These are phyloP conservation scores for Echinochloa phyllopogon DNA, from an alignment of 176 grass and related monocot species.

Conservation along the genomic window DNA sequence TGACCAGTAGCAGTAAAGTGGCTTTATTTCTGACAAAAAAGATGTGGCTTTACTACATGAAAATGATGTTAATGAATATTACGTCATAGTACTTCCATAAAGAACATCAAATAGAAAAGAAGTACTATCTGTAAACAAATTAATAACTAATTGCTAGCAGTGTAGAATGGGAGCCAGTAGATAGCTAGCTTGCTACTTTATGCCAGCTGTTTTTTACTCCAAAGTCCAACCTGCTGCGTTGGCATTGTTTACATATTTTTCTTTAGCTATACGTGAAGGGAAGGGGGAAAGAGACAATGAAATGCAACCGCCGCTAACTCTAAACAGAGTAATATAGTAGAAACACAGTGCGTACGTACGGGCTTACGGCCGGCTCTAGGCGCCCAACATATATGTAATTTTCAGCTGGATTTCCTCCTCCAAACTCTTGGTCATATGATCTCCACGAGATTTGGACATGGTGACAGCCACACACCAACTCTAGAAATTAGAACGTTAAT, in stretches of 20 bases:
- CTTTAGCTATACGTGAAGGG: background rate
- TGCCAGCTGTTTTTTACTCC: background rate
- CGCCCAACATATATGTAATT: background rate
- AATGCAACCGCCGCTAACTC: background rate
- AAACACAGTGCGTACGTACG: background rate
- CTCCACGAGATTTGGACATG: conserved; percentile 8
- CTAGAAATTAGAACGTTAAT: background rate
- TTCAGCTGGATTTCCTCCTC: background rate
- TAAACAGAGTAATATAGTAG: background rate
- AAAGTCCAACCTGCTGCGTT: background rate
- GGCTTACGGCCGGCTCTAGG: background rate
- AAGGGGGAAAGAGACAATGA: background rate
- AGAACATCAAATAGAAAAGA: no score
- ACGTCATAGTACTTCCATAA: no score
- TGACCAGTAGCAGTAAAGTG: no score
- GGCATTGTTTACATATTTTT: background rate
- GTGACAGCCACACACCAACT: background rate
- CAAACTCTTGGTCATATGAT: background rate
- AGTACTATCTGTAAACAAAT: no score
- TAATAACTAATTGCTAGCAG: background rate
- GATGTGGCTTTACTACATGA: no score
- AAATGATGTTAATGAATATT: no score
- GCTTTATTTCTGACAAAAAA: no score
- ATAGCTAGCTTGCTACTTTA: conserved; percentile 1
- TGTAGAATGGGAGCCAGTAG: background rate